phyloP scores from a whole-genome alignment of 1,284 basidiomycete genomes.

The Ustilago hordei region DNA sequence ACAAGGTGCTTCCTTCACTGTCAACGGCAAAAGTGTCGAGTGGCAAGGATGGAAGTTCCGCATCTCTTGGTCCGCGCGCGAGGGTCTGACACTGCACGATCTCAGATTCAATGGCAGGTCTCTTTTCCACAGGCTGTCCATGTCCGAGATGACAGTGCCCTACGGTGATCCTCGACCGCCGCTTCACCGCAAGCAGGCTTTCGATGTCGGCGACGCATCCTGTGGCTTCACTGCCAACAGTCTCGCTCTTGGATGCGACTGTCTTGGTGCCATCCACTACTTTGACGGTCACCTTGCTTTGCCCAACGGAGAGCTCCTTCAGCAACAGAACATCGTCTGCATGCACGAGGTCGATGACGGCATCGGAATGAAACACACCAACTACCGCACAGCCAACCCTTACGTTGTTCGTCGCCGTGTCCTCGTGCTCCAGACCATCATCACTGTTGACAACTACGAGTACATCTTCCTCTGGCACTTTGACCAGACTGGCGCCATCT shows the following conservation, averaged over 20 bases:
- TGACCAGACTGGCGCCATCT: slow-evolving; percentile 79
- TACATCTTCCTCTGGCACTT: slow-evolving; percentile 83
- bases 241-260: slow-evolving; percentile 72
- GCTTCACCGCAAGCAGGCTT: slow-evolving; percentile 70
- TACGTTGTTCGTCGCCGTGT: slow-evolving; percentile 83
- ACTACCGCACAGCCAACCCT: slow-evolving; percentile 81
- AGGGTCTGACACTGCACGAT: slow-evolving; percentile 68
- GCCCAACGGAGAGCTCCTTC: slow-evolving; percentile 58
- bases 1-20: slow-evolving; percentile 56
- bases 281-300: slow-evolving; percentile 68
- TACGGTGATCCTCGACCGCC: slow-evolving; percentile 69
- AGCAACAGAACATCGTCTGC: slow-evolving; percentile 79
- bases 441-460: slow-evolving; percentile 90
- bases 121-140: slow-evolving; percentile 71
- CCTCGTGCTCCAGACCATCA: slow-evolving; percentile 86
- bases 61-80: slow-evolving; percentile 65
- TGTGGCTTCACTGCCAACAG: slow-evolving; percentile 71
- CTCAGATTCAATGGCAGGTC: slow-evolving; percentile 38
- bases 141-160: slow-evolving; percentile 72
- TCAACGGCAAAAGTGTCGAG: slow-evolving; percentile 46
- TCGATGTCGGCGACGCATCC: slow-evolving; percentile 72
- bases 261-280: slow-evolving; percentile 70
- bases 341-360: slow-evolving; percentile 91
- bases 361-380: slow-evolving; percentile 74
- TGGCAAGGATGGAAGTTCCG: slow-evolving; percentile 61